Percentiles rank a stretch among this genome's conserved stretches.
phyloP scores from a whole-genome alignment of 192 early-diverging fungal species.

The Mortierella claussenii region DNA sequence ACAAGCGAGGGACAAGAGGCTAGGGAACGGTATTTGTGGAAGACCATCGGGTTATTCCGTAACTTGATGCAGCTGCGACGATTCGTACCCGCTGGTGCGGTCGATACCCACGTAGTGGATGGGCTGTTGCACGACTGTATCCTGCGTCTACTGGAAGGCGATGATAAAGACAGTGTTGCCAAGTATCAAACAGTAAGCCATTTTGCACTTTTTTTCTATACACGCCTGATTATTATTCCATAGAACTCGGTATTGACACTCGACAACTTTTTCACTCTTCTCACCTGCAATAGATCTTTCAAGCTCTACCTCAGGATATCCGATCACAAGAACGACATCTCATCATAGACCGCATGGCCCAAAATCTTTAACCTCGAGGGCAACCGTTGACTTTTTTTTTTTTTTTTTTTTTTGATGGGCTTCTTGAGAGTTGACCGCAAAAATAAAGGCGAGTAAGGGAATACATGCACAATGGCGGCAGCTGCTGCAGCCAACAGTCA shows the following conservation, averaged over 20 bases:
- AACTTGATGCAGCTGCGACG: conserved; percentile 41
- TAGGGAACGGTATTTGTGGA: conserved; percentile 41
- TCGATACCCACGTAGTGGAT: conserved; percentile 34
- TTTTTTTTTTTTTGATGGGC: background rate
- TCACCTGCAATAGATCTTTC: conserved; percentile 25
- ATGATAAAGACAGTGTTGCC: conserved; percentile 40
- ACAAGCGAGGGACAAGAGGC: conserved; percentile 16
- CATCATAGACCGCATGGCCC: conserved; percentile 36
- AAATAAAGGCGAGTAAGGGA: no score
- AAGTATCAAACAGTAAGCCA: conserved; percentile 46
- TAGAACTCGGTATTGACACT: no score
- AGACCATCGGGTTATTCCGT: conserved; percentile 35
- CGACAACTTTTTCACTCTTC: background rate
- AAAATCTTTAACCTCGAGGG: conserved; percentile 2
- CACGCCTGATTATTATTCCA: no score
- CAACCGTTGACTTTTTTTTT: background rate
- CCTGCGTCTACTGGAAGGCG: conserved; percentile 38
- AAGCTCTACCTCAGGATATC: conserved; percentile 40
- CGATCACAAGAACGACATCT: conserved; percentile 42
- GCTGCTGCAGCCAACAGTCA: no score
- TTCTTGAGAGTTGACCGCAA: no score
- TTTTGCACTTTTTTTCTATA: no score
- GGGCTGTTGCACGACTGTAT: conserved; percentile 50
- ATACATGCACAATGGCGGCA: no score
- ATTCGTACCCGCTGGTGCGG: conserved; percentile 22